phyloP scores from a whole-genome alignment of 2,329 filamentous ascomycete genomes.

The Phialophora tarda region DNA sequence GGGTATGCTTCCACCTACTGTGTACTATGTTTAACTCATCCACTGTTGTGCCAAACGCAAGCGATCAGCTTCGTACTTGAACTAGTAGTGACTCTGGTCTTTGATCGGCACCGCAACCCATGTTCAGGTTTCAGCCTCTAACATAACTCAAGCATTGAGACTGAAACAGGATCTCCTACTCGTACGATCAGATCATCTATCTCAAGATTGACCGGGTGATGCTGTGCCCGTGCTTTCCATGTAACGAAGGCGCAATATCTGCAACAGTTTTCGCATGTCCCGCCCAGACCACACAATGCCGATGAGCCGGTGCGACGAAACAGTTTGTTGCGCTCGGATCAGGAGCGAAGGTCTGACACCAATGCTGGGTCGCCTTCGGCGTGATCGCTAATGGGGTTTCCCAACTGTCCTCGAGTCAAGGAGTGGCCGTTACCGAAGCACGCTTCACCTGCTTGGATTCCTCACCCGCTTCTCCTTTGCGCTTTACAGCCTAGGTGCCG shows the following conservation, averaged over 20 bases:
- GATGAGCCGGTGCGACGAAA: neutral
- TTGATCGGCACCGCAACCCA: neutral
- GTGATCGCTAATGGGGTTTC: neutral
- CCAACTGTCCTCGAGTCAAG: neutral
- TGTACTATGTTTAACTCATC: neutral
- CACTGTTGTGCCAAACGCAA: neutral
- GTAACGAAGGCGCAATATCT: neutral
- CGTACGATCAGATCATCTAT: neutral
- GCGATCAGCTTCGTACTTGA: neutral
- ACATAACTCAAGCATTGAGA: neutral
- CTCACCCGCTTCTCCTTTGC: neutral
- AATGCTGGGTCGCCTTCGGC: neutral
- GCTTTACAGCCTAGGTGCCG: neutral
- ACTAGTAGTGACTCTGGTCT: neutral
- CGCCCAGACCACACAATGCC: neutral
- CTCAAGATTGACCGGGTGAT: neutral
- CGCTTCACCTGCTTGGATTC: neutral
- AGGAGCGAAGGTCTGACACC: neutral
- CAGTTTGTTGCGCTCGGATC: neutral
- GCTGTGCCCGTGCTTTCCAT: neutral
- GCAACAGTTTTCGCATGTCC: neutral
- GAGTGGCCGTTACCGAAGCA: neutral
- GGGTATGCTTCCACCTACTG: no score
- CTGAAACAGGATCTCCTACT: neutral
- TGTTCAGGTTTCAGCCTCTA: conserved; percentile 3